Evolutionary conservation across 805 yeast species (phyloP).

Genomic region (Candida anglica): DNA sequence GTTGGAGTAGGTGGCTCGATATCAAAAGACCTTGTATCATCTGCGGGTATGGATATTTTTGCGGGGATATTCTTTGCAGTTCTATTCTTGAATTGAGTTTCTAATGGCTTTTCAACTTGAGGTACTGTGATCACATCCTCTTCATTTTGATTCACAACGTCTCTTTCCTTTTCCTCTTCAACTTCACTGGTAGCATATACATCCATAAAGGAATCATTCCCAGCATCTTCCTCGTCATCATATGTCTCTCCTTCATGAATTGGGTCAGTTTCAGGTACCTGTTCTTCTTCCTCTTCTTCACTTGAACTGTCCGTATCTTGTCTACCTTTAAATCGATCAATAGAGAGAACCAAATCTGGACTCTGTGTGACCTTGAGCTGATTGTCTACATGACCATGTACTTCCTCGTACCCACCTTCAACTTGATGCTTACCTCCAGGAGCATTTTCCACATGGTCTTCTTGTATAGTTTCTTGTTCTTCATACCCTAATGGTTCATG

Average conservation of each 20-base stretch:
- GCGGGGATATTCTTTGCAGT: no score
- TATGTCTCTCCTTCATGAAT: not conserved
- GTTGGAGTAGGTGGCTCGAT: slow-evolving; percentile 28
- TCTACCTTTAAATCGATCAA: slow-evolving; percentile 19
- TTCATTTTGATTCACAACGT: no score
- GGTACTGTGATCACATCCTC: no score
- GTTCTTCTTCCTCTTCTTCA: slow-evolving; percentile 15
- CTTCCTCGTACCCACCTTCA: not conserved
- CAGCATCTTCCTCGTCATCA: not conserved
- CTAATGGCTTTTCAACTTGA: no score
- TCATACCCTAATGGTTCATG: no score
- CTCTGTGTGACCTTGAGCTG: not conserved
- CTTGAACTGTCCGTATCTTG: slow-evolving; percentile 9
- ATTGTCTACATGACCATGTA: not conserved
- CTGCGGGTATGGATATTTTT: no score
- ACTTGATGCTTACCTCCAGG: not conserved
- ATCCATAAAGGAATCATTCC: no score
- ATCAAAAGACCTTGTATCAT: no score
- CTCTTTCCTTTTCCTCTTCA: no score
- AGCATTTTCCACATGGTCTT: not conserved
- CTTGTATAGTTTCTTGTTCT: not conserved
- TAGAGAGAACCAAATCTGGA: slow-evolving; percentile 27
- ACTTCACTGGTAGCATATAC: no score
- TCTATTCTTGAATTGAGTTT: no score
- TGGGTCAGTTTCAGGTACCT: no score